Base-by-base conservation (phyloP, 2,329 filamentous ascomycete species). In the Stemphylium lycopersici region DNA sequence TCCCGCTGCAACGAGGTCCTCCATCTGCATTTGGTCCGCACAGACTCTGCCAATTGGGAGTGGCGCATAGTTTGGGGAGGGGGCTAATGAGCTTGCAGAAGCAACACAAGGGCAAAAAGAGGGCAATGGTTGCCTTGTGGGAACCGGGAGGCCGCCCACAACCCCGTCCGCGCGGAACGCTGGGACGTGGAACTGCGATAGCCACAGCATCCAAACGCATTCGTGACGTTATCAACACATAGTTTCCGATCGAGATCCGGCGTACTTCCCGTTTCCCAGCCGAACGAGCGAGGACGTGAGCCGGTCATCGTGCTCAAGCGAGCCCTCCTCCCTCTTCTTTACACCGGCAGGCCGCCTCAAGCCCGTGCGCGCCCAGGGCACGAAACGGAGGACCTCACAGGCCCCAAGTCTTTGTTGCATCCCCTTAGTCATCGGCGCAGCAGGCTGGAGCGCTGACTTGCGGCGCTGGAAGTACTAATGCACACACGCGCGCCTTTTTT, bases 401-500 rank as follows among this genome's bases (percentile, higher is more conserved):
- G 51, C 48, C 41, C 43, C 48, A 45, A 36, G 49, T 16, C 34
- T 42, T 45, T 31, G 38, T 44, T 48, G 48, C 41, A 55, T 48
- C 45, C 58, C 48, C 54, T 41, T 55, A 60, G 49, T 61, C 56
- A 60, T 68, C 64, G 68, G 69, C 68, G 55, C 40, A 49, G 38
- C 11, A 38, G 48, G 33, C 56, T 57, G 61, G 62, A 65, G 70
- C 70, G 62, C 70, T 71, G 66, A 66, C 62, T 58, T 55, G 61
- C 57, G 40, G 48, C 39, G 51, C 58, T 43, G 58, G 55, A 55
- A 67, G 67, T 73, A 74, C 69, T 73, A 72, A 70, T 73, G 69
- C 68, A 64, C 38, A 62, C 58, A 57, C 56, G 59, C 60, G 65
- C 69, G 58, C 66, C 56, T 48, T 43, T 31, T 60, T 55, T 48